These are phyloP conservation scores for Crepidotus variabilis DNA, from an alignment of 768 basidiomycete species.

Conservation along the genomic window DNA sequence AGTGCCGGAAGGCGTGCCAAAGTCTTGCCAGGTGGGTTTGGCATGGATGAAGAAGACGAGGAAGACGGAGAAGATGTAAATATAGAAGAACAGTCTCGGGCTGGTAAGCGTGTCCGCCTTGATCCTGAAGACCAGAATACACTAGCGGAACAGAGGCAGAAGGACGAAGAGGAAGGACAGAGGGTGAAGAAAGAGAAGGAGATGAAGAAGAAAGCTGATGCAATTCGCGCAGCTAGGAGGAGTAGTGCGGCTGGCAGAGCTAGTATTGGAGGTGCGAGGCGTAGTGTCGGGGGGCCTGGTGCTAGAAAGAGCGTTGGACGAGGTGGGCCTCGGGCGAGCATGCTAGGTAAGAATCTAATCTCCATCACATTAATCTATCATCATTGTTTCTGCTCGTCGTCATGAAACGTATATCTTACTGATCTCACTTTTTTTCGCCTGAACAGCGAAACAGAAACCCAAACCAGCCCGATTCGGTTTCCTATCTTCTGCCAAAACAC, in stretches of 20 bases:
- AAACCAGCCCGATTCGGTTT: conserved; percentile 67
- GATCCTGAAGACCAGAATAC: conserved; percentile 26
- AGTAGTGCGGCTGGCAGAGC: conserved; percentile 59
- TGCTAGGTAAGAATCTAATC: conserved; percentile 31
- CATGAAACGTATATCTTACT: not conserved
- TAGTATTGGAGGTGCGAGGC: conserved; percentile 27
- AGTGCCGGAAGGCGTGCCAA: conserved; percentile 41
- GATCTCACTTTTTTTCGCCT: conserved; percentile 4
- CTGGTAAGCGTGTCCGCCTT: conserved; percentile 29
- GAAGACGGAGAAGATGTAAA: conserved; percentile 33
- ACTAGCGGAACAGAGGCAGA: conserved; percentile 29
- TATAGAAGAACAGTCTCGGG: conserved; percentile 35
- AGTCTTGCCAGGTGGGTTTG: conserved; percentile 57
- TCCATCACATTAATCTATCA: too few relatives aligned
- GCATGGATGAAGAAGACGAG: conserved; percentile 46
- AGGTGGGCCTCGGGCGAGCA: conserved; percentile 18
- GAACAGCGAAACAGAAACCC: conserved; percentile 34
- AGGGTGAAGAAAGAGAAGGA: conserved; percentile 48
- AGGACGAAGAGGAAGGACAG: conserved; percentile 42
- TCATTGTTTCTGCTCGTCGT: not conserved
- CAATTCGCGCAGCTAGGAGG: conserved; percentile 62
- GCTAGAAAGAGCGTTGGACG: conserved; percentile 26
- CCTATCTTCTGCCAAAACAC: conserved; percentile 63
- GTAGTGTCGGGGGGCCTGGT: conserved; percentile 1
- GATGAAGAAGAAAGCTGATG: conserved; percentile 60